phyloP scores from a whole-genome alignment of 352 stramenopile species.

The Globisporangium perplexum region DNA sequence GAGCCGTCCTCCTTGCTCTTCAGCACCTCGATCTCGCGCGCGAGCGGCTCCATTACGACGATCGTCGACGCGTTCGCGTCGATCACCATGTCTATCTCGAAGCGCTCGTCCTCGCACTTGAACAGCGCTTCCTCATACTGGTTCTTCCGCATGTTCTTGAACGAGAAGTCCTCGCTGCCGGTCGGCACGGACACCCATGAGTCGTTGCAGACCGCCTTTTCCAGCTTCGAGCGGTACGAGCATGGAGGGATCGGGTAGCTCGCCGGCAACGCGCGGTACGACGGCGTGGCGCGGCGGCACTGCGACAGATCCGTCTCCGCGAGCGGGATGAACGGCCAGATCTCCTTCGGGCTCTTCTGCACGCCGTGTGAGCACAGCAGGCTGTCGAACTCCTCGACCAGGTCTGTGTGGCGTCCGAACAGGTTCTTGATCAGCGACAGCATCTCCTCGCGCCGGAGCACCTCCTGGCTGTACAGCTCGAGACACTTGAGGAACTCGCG shows the following conservation, averaged over 20 bases:
- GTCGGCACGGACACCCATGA: constrained; percentile 97
- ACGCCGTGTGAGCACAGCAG: constrained; percentile 71
- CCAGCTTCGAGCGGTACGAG: constrained; percentile 90
- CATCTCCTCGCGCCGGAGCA: constrained; percentile 90
- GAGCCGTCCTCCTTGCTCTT: constrained; percentile 45
- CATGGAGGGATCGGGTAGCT: constrained; percentile 97
- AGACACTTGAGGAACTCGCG: constrained; percentile 98
- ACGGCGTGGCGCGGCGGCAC: constrained; percentile 91
- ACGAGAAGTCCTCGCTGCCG: constrained; percentile 98
- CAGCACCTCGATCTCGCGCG: constrained; percentile 91
- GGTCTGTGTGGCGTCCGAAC: constrained; percentile 80
- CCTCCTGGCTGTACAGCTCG: constrained; percentile 97
- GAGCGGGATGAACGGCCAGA: constrained; percentile 90
- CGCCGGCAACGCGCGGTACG: constrained; percentile 95
- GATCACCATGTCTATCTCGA: constrained; percentile 93
- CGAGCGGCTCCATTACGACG: constrained; percentile 93
- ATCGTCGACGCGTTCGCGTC: constrained; percentile 96
- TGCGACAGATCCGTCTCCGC: constrained; percentile 90
- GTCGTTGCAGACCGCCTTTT: constrained; percentile 93
- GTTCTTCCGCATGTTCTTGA: constrained; percentile 99
- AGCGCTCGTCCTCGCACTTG: constrained; percentile 98
- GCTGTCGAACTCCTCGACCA: constrained; percentile 77
- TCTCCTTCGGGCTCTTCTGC: constrained; percentile 81
- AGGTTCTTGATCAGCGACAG: constrained; percentile 85
- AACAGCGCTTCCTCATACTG: constrained; percentile 99